Evolutionary conservation across 768 basidiomycete genomes (phyloP).

Genomic region (Auricularia sp.): DNA sequence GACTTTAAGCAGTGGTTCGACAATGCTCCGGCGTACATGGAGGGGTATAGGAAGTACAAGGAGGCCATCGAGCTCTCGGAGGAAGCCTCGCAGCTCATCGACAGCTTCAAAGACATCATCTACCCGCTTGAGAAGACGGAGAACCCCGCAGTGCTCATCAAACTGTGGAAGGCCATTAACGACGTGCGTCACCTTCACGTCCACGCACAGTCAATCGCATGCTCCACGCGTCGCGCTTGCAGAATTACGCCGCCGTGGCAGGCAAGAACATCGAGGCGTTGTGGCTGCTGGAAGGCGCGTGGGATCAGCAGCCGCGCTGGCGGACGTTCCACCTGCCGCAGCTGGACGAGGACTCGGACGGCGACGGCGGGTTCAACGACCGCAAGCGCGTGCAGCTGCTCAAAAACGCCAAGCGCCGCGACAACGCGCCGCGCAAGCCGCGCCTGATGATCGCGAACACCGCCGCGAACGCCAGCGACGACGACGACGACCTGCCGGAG

Average conservation of each 20-base stretch:
- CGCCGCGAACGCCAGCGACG: conserved; percentile 39
- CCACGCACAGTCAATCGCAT: too few species aligned
- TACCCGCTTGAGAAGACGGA: conserved; percentile 51
- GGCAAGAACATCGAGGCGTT: conserved; percentile 50
- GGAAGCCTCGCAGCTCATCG: conserved; percentile 41
- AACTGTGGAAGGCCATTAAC: conserved; percentile 15
- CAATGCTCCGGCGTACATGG: conserved; percentile 42
- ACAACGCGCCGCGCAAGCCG: background rate
- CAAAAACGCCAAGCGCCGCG: conserved; percentile 18
- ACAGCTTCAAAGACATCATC: conserved; percentile 45
- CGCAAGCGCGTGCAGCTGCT: conserved; percentile 8
- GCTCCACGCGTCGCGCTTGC: background rate
- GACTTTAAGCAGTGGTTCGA: conserved; percentile 36
- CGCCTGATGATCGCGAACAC: conserved; percentile 22
- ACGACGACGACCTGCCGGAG: conserved; percentile 49
- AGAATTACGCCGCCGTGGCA: conserved; percentile 52
- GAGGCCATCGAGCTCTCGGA: conserved; percentile 58
- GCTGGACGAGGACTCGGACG: conserved; percentile 21
- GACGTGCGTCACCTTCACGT: conserved; percentile 7
- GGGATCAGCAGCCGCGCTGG: conserved; percentile 53
- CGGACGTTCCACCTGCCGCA: conserved; percentile 29
- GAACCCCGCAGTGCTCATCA: conserved; percentile 6
- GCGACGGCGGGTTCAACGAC: conserved; percentile 11
- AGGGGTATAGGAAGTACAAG: conserved; percentile 54
- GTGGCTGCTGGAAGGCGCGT: conserved; percentile 50